Conservation (phyloP, 2,329 filamentous ascomycete species). For the Incumbomyces lentus region DNA sequence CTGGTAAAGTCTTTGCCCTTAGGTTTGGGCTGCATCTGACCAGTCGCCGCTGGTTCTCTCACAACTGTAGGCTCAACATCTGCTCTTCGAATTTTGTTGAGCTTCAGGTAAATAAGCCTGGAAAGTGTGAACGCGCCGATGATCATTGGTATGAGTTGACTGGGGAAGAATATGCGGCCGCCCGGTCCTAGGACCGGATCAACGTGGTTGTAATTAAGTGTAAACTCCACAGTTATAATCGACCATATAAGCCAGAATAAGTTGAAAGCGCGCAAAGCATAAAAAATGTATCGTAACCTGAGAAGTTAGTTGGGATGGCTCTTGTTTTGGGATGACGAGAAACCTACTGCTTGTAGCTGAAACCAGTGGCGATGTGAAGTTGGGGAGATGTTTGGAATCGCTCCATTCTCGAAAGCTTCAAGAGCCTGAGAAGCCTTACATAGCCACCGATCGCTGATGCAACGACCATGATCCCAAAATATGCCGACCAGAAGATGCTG, state of each 20-base stretch:
- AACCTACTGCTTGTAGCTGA: slow-evolving; percentile 9
- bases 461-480: slow-evolving; percentile 9
- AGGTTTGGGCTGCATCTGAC: neutral
- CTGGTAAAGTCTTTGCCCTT: slow-evolving; percentile 7
- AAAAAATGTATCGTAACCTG: slow-evolving; percentile 8
- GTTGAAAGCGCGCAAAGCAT: slow-evolving; percentile 8
- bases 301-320: neutral
- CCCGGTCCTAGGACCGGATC: slow-evolving; percentile 10
- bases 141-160: slow-evolving; percentile 10
- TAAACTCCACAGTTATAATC: slow-evolving; percentile 10
- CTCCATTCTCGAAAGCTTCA: slow-evolving; percentile 3
- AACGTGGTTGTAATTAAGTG: slow-evolving; percentile 11
- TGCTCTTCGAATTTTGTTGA: slow-evolving; percentile 8
- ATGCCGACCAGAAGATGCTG: slow-evolving; percentile 7
- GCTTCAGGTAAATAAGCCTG: slow-evolving; percentile 6
- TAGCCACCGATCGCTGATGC: slow-evolving; percentile 3
- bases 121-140: slow-evolving; percentile 10
- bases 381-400: slow-evolving; percentile 9
- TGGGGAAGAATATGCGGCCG: slow-evolving; percentile 10
- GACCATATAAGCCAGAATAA: slow-evolving; percentile 10
- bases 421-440: slow-evolving; percentile 1
- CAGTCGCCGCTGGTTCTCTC: neutral
- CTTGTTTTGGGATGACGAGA: neutral
- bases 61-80: slow-evolving; percentile 7
- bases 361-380: slow-evolving; percentile 7